These are phyloP conservation scores for Oenanthe sinensis DNA, from an alignment of 129 eudicot genomes.

Conservation along the genomic window DNA sequence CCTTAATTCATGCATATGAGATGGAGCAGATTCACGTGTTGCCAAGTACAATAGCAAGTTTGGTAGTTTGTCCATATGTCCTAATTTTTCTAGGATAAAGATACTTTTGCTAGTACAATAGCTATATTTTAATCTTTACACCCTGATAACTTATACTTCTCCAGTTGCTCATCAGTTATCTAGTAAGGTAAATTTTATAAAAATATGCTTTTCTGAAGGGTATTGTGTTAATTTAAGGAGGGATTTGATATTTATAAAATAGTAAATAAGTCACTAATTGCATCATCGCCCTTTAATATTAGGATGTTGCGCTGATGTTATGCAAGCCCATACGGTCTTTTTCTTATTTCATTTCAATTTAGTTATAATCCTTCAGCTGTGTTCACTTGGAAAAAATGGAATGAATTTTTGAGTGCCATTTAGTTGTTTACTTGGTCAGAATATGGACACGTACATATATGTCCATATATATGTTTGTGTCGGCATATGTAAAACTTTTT, in stretches of 20 bases:
- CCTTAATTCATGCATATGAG: neutral
- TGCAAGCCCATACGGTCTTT: neutral
- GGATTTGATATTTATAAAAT: too few relatives aligned
- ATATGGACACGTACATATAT: neutral
- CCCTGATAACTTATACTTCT: neutral
- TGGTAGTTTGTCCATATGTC: neutral
- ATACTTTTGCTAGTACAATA: neutral
- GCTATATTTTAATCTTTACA: neutral
- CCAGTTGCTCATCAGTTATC: neutral
- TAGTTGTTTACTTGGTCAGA: neutral
- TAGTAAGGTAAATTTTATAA: neutral
- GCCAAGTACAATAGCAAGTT: neutral
- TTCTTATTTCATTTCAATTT: neutral
- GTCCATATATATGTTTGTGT: neutral
- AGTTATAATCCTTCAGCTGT: neutral
- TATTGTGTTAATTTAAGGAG: neutral
- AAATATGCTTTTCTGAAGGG: neutral
- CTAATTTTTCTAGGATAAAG: neutral
- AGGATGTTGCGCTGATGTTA: neutral
- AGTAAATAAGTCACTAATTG: neutral
- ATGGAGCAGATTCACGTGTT: neutral
- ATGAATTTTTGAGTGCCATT: neutral
- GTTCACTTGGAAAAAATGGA: neutral
- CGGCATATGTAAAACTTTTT: too few relatives aligned
- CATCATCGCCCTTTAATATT: neutral